Conservation (phyloP, 768 basidiomycete species). For the Pisolithus sp. region DNA sequence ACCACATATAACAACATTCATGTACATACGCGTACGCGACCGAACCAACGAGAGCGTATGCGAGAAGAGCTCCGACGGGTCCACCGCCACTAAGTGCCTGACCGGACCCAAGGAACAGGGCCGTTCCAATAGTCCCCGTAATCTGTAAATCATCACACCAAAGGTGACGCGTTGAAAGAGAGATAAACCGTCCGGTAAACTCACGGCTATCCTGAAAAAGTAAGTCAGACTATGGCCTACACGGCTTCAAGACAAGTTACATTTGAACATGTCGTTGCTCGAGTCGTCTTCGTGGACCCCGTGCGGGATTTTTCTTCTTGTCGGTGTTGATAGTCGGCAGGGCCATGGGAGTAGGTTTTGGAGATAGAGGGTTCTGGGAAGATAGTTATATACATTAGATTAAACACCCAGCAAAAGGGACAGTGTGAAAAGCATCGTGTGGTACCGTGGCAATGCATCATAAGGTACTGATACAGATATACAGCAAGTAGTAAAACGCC, state of each 20-base stretch:
- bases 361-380: too few species aligned
- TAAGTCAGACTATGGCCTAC: background rate
- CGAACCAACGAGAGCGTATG: conserved; percentile 58
- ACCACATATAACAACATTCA: conserved; percentile 16
- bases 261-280: conserved; percentile 80
- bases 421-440: too few species aligned
- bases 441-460: too few species aligned
- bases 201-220: too few species aligned
- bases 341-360: too few species aligned
- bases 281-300: conserved; percentile 39
- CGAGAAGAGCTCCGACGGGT: conserved; percentile 62
- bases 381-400: too few species aligned
- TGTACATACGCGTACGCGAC: conserved; percentile 52
- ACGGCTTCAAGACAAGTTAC: conserved; percentile 29
- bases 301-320: too few species aligned
- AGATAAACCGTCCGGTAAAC: background rate
- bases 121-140: conserved; percentile 59
- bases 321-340: too few species aligned
- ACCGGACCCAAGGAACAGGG: conserved; percentile 68
- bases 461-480: too few species aligned
- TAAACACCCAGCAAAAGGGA: too few species aligned
- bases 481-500: too few species aligned
- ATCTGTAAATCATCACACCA: background rate
- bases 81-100: conserved; percentile 53
- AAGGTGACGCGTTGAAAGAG: too few species aligned